Percentiles rank a stretch among this genome's conserved stretches.
phyloP scores from a whole-genome alignment of 2,329 filamentous ascomycete genomes.

The Acarospora socialis region DNA sequence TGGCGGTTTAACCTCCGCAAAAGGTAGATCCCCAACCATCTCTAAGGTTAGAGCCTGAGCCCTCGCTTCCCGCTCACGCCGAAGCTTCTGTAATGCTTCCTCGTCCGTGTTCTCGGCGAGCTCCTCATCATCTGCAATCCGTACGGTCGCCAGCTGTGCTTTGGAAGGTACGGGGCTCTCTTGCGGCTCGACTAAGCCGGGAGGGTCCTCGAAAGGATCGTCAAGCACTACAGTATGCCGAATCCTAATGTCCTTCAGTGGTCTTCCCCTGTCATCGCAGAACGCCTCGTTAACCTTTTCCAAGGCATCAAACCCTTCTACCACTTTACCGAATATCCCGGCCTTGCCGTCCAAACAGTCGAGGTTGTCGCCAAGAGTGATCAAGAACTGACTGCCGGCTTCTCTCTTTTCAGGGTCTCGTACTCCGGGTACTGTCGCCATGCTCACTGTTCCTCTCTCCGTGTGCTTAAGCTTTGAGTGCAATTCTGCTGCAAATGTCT shows the following conservation, averaged over 20 bases:
- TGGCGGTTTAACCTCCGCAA: slow-evolving; percentile 91
- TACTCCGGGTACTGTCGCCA: slow-evolving; percentile 74
- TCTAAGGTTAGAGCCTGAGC: slow-evolving; percentile 90
- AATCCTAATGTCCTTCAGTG: slow-evolving; percentile 87
- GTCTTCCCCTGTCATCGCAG: slow-evolving; percentile 70
- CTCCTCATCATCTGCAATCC: slow-evolving; percentile 80
- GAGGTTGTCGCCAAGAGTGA: slow-evolving; percentile 77
- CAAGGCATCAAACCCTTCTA: slow-evolving; percentile 85
- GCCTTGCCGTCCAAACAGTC: slow-evolving; percentile 87
- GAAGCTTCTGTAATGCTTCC: slow-evolving; percentile 61
- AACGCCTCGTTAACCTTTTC: slow-evolving; percentile 90
- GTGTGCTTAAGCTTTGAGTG: slow-evolving; percentile 76
- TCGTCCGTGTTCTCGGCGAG: slow-evolving; percentile 67
- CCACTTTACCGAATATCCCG: slow-evolving; percentile 89
- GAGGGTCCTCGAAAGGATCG: slow-evolving; percentile 77
- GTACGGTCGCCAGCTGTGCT: slow-evolving; percentile 76
- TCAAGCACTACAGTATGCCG: slow-evolving; percentile 85
- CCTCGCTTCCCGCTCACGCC: slow-evolving; percentile 78
- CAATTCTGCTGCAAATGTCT: slow-evolving; percentile 72
- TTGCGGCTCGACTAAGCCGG: slow-evolving; percentile 60
- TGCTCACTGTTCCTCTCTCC: slow-evolving; percentile 85
- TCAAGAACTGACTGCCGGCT: slow-evolving; percentile 83
- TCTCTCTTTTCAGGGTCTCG: slow-evolving; percentile 68
- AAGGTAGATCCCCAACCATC: slow-evolving; percentile 94
- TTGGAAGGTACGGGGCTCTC: slow-evolving; percentile 68